Base-by-base conservation (phyloP, 768 basidiomycete genomes). In the Boletus pseudo-olivaceus region DNA sequence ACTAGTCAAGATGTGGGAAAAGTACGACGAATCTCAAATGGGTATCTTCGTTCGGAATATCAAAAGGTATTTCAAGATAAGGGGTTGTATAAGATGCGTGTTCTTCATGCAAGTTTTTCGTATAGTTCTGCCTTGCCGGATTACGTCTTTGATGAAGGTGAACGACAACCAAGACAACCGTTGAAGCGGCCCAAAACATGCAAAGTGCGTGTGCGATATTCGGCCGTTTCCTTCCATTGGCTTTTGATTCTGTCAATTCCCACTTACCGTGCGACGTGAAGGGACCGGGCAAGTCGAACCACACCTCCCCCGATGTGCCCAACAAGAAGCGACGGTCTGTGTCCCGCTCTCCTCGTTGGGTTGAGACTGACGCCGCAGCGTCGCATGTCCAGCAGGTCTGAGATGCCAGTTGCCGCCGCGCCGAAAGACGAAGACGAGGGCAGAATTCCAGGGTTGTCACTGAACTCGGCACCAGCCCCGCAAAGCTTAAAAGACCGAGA, bases 1-100 rank as follows among this genome's bases (percentile, higher is more conserved):
- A 69, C 80, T 92, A 49, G 93, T 95, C 65, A 95, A 95, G 71
- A 75, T 83, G 75, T 98, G 97, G 94, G 96, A 98, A 67, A 88
- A 90, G 67, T 98, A 87, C 62, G 90, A 98, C 55, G 88, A 93
- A 62, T 76, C 82, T 14, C 84, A 83, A 51, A 99, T 99, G 97
- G 93, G 94, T 20, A 89, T 99, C 56, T 82, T 91, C 46, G 88
- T 99, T 29, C 85, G 93, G 46, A 88, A 98, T 68, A 92, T 98
- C 67, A 97, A 85, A 78, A 87, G 85, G 95, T 93, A 64, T 65
- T 61, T 62, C 53, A 45, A 52, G 59, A 45, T 14, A 47, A 54
- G 54, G 47, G 39, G 43, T 59, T 46, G 29, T 20, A 27, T n/a
- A 47, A 20, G 37, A 56, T 49, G 9, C 20, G 51, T 51, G 51